Base-by-base conservation (phyloP, 164 flowering plant species). In the Stephania yunnanensis region DNA sequence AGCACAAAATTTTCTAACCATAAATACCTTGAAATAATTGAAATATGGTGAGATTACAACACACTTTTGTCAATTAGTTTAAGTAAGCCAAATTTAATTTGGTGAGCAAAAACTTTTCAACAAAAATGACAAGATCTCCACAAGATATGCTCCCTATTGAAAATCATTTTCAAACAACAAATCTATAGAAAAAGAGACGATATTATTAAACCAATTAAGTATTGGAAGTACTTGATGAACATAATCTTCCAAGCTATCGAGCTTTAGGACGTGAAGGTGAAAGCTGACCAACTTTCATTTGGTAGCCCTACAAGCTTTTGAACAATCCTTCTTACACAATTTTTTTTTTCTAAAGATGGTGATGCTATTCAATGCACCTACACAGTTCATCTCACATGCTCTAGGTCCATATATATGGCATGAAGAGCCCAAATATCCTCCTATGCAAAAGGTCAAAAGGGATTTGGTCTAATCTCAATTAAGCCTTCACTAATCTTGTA, bases 231-330 rank as follows among this genome's bases (percentile, higher is more conserved):
- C 22, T 61, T 25, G 7, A 61, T 4, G 25, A 61, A 61, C 25
- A 20, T n/a, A n/a, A 61, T 3, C 22, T n/a, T 61, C 19, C 20
- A 61, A 61, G 25, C 66, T 20, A 20, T 7, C 22, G n/a, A 20
- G 20, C 20, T 61, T 17, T 19, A 8, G 7, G 19, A 61, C 66
- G 19, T 61, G 66, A 61, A 17, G 25, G 25, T 61, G 66, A 61
- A 61, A n/a, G 29, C 25, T 61, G 66, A 61, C 66, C 66, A 61
- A 61, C 66, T 61, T 61, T 61, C 66, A 61, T n/a, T 61, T 61
- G 66, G 66, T 61, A 61, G 29, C 66, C 66, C 66, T 61, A 61
- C 66, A 61, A 19, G 20, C 22, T 61, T 61, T 61, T 61, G 19
- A 15, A 61, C 22, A 5, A 20, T 20, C 6, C 22, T 36, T 36